Base-by-base conservation (phyloP, 768 basidiomycete genomes). In the Ramaria sp. region DNA sequence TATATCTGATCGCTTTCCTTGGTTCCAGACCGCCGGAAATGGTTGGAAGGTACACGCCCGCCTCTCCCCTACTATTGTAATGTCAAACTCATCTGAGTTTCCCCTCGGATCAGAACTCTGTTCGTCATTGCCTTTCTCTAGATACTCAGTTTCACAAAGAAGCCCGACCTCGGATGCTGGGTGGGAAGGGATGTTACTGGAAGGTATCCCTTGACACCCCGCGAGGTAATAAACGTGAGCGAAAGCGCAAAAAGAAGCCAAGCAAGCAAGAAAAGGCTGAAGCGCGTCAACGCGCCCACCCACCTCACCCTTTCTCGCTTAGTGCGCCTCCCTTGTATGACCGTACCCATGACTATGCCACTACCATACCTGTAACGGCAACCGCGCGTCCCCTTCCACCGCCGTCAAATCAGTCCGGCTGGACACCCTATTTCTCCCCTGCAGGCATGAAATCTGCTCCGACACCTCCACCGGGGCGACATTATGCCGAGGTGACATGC, bases 161-260 rank as follows among this genome's bases (percentile, higher is more conserved):
- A 0, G 70, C 73, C 1, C 76, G 84, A 13, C 81, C 83, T 0
- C 78, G 83, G 53, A 82, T 79, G 0, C 82, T 85, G 62, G 82
- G 82, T 0, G 84, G 84, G 0, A 85, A 85, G 60, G 85, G 85
- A 1, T 76, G 71, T 41, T 87, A 85, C 61, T 86, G 84, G 84
- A 65, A 27, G 30, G 49, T 59, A 12, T 37, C 51, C 37, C 34
- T 39, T n/a, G 51, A 53, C 27, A 53, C 19, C 24, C 34, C 51
- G 7, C 51, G 37, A 7, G 51, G 34, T 6, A 41, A 17, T 53
- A 53, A 53, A 27, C 51, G 51, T 39, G 51, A 53, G 19, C 51
- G 51, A 42, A 53, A 53, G 22, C 51, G 51, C 17, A 53, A 53
- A n/a, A 53, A 53, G 24, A 53, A 39, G 51, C 51, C 19, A 19